Base-by-base conservation (phyloP, 345 rosid genomes). In the Cochlearia excelsa region DNA sequence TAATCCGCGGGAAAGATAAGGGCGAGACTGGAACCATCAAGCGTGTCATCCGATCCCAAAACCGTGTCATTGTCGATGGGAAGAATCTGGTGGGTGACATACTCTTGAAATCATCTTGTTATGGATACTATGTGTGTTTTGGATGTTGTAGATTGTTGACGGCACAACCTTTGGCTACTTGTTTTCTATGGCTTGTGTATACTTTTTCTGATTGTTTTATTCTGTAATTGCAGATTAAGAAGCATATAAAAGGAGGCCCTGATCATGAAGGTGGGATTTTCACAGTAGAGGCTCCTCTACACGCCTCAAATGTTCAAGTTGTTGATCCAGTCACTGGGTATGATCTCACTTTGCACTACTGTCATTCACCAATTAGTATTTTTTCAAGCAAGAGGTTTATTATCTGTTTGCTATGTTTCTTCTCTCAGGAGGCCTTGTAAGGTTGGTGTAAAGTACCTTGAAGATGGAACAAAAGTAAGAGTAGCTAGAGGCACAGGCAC, bases 381-480 rank as follows among this genome's bases (percentile, higher is more conserved):
- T 47, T 8, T 2, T 57, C 47, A 38, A 43, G 39, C 30, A 3
- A 51, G n/a, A 31, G 46, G 4, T 52, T 11, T 46, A 56, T 47
- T 31, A 66, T 41, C 1, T 59, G 1, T 61, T 4, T 41, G 1
- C 37, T 44, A 48, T 51, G 41, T n/a, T 64, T 11, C 44, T 37
- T 58, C 1, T 37, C 74, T 66, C 81, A 87, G 99, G 81, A 84
- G 61, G 50, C 99, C 96, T 28, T 84, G 92, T 65, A 94, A 94
- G 75, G 83, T 94, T 46, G 97, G 97, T 57, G 51, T 56, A 23
- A 84, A 61, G 72, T 94, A 87, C 63, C 78, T 94, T 41, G 99
- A 87, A 75, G 97, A 94, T 74, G 99, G 99, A 61, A 90, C 96
- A 11, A 94, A 94, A 76, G 97, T 94, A 35, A 84, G 97, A 84